Percentiles rank a stretch among this genome's conserved stretches.
These are phyloP conservation scores for Paramecium sexaurelia DNA, from an alignment of 73 alveolate species.

Conservation along the genomic window DNA sequence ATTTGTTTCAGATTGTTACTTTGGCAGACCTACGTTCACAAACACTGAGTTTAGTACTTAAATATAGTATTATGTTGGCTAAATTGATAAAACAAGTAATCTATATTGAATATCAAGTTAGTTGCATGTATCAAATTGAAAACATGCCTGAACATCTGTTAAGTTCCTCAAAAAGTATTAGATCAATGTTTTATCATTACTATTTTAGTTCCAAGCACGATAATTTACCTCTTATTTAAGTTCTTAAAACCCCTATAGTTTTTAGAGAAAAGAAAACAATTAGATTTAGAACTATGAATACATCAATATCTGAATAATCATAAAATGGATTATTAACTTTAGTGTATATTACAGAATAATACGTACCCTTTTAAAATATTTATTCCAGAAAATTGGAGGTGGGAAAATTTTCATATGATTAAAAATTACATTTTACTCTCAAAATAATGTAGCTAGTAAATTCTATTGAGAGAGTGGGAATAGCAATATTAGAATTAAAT, in stretches of 20 bases:
- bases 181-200: not conserved
- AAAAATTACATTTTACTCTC: not conserved
- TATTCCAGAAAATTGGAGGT: not conserved
- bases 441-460: not conserved
- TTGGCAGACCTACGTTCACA: not conserved
- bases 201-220: not conserved
- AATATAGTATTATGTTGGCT: not conserved
- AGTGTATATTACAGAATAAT: not conserved
- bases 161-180: not conserved
- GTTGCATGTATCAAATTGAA: not conserved
- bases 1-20: not conserved
- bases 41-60: not conserved
- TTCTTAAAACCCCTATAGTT: not conserved
- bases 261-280: not conserved
- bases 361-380: not conserved
- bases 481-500: not conserved
- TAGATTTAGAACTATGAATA: not conserved
- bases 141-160: not conserved
- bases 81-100: not conserved
- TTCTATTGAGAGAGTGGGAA: not conserved
- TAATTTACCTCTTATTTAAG: not conserved
- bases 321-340: not conserved
- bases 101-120: not conserved
- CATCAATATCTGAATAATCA: not conserved
- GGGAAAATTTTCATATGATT: not conserved